Base-by-base conservation (phyloP, 441 rosid genomes). In the Erysimum pusillum region DNA sequence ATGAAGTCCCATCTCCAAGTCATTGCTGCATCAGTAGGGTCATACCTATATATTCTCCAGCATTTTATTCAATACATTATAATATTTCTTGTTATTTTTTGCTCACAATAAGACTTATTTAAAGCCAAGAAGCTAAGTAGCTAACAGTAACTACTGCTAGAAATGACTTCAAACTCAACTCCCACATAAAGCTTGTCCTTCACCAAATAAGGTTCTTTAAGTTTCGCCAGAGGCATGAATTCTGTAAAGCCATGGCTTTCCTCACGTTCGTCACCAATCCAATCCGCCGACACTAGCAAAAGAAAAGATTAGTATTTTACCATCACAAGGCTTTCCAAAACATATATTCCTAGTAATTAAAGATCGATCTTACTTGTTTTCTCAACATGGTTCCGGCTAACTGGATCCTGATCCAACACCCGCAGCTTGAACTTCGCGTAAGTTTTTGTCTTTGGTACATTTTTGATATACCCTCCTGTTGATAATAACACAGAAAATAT, bases 321-420 rank as follows among this genome's bases (percentile, higher is more conserved):
- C 59, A 22, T 70, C 45, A 58, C 35, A 67, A 67, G 9, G 20
- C 38, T 32, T 61, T 20, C 0, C 15, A 61, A 39, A 41, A 41
- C 45, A 4, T 41, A 41, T 41, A 41, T 10, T 10, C 44, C 44
- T 39, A 41, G 13, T 41, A 12, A 42, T 34, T 34, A 12, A 6
- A 5, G 46, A 13, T 12, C n/a, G 3, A 25, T 25, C 28, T 25
- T 25, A 25, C 80, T 4, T 64, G 48, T 4, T 58, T 34, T 20
- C 68, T 58, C 62, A 59, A n/a, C 0, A 65, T 77, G 73, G 0
- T 71, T 11, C 6, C 49, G 2, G 0, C 42, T 38, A 57, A 31
- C 3, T 65, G 59, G 81, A 41, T 71, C 63, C 28, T 65, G 81
- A 41, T 71, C 63, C 36, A 65, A 10, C 8, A 77, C 73, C 3